Percentiles rank a stretch among this genome's conserved stretches.
These are phyloP conservation scores for Stephanodiscus minutulus DNA, from an alignment of 108 stramenopile species.

Conservation along the genomic window DNA sequence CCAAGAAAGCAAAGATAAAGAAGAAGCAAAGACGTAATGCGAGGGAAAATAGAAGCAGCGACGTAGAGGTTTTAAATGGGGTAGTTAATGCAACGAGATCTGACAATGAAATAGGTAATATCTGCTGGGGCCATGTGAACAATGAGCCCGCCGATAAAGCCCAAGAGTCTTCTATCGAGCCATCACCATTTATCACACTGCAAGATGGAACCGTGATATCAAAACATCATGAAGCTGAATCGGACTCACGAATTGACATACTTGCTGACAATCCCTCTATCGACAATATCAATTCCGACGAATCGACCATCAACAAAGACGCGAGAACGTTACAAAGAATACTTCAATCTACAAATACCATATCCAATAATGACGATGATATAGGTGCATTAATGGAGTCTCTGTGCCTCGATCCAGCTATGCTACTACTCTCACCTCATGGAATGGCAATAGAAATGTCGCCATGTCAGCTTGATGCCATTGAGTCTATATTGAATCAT, in stretches of 20 bases:
- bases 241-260: not conserved
- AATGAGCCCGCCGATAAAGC: not conserved
- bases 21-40: conserved; percentile 19
- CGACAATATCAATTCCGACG: conserved; percentile 8
- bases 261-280: conserved; percentile 29
- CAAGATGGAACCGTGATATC: conserved; percentile 45
- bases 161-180: not conserved
- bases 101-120: not conserved
- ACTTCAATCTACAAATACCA: conserved; percentile 17
- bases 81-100: conserved; percentile 22
- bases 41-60: not conserved
- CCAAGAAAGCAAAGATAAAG: conserved; percentile 21
- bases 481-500: conserved; percentile 55
- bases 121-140: not conserved
- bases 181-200: conserved; percentile 41
- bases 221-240: conserved; percentile 11
- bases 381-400: conserved; percentile 61
- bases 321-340: conserved; percentile 42
- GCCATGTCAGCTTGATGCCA: conserved; percentile 71
- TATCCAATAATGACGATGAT: not conserved
- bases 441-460: conserved; percentile 76
- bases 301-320: conserved; percentile 18
- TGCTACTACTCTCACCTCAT: conserved; percentile 68
- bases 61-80: not conserved
- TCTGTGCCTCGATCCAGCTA: conserved; percentile 70